Conservation (phyloP, 169 alveolate genomes). For the Cyclospora cayetanensis region DNA sequence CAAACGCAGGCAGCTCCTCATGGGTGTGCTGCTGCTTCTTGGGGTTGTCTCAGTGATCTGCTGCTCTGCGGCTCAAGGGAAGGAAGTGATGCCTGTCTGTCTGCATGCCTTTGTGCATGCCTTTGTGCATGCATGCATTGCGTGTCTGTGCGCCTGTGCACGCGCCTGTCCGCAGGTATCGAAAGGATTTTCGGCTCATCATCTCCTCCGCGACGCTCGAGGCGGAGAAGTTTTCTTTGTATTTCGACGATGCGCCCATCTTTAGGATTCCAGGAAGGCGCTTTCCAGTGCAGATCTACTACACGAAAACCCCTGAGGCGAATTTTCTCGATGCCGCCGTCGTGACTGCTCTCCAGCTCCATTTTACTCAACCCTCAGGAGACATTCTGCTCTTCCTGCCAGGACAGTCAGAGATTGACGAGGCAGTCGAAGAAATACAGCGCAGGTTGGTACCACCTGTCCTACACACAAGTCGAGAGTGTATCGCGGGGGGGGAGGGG, state of each 20-base stretch:
- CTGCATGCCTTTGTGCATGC: neutral
- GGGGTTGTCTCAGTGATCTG: no score
- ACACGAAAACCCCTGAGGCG: constrained; percentile 99
- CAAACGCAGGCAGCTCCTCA: no score
- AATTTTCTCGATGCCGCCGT: constrained; percentile 99
- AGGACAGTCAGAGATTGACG: constrained; percentile 95
- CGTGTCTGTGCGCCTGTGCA: neutral
- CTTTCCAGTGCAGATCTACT: constrained; percentile 97
- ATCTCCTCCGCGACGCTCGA: constrained; percentile 97
- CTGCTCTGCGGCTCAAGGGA: no score
- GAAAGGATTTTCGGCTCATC: constrained; percentile 90
- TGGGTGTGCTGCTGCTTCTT: no score
- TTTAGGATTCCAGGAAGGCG: constrained; percentile 82
- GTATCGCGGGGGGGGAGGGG: no score
- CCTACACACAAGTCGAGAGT: no score
- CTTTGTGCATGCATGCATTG: neutral
- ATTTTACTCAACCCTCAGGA: constrained; percentile 98
- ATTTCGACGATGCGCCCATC: constrained; percentile 90
- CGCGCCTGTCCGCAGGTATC: constrained; percentile 72
- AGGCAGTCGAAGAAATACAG: constrained; percentile 74
- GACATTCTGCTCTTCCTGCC: constrained; percentile 98
- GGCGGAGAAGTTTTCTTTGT: constrained; percentile 97
- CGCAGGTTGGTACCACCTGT: constrained; percentile 74
- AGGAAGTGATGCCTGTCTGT: neutral
- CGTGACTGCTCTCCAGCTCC: constrained; percentile 98